Conservation (phyloP, 2,329 filamentous ascomycete species). For the Curvularia verruculosa region DNA sequence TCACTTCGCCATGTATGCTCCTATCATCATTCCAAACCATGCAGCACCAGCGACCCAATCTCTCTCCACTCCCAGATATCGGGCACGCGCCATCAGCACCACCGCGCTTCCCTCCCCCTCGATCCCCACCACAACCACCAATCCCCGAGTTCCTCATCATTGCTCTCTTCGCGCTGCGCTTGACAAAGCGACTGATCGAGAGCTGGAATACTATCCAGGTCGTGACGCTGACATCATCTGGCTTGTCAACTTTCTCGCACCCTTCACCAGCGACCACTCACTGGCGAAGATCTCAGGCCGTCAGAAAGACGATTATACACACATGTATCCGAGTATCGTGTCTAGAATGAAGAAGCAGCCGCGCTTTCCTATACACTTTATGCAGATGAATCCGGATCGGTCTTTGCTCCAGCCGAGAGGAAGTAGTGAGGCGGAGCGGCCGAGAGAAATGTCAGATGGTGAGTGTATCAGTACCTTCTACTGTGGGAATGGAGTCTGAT, state of each 20-base stretch:
- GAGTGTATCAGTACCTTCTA: background rate
- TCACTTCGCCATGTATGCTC: background rate
- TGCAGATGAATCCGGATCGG: constrained; percentile 31
- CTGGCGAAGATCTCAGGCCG: constrained; percentile 28
- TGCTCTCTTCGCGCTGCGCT: constrained; percentile 35
- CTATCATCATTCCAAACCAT: background rate
- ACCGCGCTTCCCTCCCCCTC: background rate
- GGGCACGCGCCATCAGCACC: background rate
- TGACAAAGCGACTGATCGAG: constrained; percentile 24
- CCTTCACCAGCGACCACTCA: constrained; percentile 18
- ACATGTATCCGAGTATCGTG: constrained; percentile 24
- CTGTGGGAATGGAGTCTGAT: background rate
- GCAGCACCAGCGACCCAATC: background rate
- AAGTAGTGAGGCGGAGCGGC: background rate
- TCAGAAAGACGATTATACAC: constrained; percentile 21
- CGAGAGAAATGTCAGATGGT: constrained; percentile 25
- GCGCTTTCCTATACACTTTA: constrained; percentile 26
- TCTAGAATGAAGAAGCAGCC: constrained; percentile 32
- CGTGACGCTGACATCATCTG: constrained; percentile 26
- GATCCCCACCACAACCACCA: background rate
- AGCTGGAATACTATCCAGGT: constrained; percentile 21
- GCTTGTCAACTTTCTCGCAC: constrained; percentile 27
- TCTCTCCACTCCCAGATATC: constrained; percentile 5
- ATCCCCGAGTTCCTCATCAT: constrained; percentile 28
- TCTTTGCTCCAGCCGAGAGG: background rate